phyloP scores from a whole-genome alignment of 2,329 filamentous ascomycete species.

The Teratosphaeria gauchensis region DNA sequence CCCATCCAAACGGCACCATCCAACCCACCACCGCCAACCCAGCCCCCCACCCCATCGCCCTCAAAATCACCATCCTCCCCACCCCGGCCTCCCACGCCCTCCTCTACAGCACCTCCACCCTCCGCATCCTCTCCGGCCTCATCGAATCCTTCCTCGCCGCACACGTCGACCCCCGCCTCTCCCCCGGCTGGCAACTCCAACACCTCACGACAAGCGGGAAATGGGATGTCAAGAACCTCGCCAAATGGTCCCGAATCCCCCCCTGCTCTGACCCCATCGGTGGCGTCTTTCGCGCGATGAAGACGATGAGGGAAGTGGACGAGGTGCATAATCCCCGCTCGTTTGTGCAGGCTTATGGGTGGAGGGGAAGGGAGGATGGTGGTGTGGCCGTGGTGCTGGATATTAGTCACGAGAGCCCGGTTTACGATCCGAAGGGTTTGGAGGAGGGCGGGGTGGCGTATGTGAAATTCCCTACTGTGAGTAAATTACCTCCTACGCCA shows the following conservation, averaged over 20 bases:
- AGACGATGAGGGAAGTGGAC: conserved; percentile 85
- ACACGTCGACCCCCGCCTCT: conserved; percentile 67
- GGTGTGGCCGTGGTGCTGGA: conserved; percentile 55
- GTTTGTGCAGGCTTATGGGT: conserved; percentile 60
- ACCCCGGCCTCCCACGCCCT: conserved; percentile 73
- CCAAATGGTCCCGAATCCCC: conserved; percentile 37
- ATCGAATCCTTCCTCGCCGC: conserved; percentile 72
- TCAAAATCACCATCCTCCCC: conserved; percentile 63
- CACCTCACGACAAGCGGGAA: conserved; percentile 83
- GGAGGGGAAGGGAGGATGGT: conserved; percentile 56
- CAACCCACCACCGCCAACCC: conserved; percentile 7
- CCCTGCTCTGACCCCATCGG: conserved; percentile 49
- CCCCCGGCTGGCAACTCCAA: conserved; percentile 81
- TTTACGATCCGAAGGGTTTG: conserved; percentile 62
- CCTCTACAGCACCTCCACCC: conserved; percentile 67
- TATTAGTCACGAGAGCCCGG: conserved; percentile 81
- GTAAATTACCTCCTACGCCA: conserved; percentile 69
- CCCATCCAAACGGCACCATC: too few relatives aligned
- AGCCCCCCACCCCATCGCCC: conserved; percentile 28
- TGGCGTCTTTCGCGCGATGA: conserved; percentile 76
- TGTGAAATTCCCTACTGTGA: conserved; percentile 84
- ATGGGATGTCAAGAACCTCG: conserved; percentile 95
- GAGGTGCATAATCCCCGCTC: conserved; percentile 65
- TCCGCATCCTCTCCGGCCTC: conserved; percentile 67
- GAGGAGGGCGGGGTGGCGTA: conserved; percentile 37